Conservation (phyloP, 352 stramenopile genomes). For the Phytophthora tubulina region DNA sequence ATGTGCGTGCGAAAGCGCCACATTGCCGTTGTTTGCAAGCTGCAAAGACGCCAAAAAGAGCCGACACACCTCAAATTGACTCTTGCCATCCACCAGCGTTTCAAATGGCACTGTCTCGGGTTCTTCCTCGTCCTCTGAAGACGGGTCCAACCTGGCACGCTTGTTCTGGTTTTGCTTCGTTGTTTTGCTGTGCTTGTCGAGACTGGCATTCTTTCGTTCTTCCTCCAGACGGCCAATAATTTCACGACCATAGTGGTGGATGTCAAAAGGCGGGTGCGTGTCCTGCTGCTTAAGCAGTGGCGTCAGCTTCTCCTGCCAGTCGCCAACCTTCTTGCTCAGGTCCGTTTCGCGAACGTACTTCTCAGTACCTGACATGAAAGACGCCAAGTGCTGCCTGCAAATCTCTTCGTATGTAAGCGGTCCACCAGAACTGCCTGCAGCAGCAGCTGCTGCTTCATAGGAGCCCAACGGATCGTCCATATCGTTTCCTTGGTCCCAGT, state of each 20-base stretch:
- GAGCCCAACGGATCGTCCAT: conserved; percentile 38
- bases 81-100: conserved; percentile 62
- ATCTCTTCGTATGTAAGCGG: conserved; percentile 76
- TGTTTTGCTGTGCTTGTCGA: conserved; percentile 38
- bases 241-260: conserved; percentile 71
- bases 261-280: conserved; percentile 73
- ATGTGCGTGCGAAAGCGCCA: conserved; percentile 80
- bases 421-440: conserved; percentile 17
- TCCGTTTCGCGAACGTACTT: conserved; percentile 81
- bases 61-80: conserved; percentile 86
- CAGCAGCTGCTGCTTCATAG: conserved; percentile 22
- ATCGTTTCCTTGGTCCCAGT: conserved; percentile 41
- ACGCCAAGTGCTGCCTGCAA: conserved; percentile 76
- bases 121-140: conserved; percentile 26
- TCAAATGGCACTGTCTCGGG: conserved; percentile 59
- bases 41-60: conserved; percentile 93
- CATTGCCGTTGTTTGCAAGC: conserved; percentile 92
- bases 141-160: conserved; percentile 22
- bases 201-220: conserved; percentile 36
- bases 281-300: conserved; percentile 83
- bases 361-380: conserved; percentile 86
- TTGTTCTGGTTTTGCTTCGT: conserved; percentile 43
- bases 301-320: conserved; percentile 81
- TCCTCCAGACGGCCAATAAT: conserved; percentile 65
- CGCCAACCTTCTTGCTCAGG: conserved; percentile 73